Percentiles rank a stretch among this genome's conserved stretches.
Conservation (phyloP, 2,329 filamentous ascomycete genomes). For the Nigrospora osmanthi region DNA sequence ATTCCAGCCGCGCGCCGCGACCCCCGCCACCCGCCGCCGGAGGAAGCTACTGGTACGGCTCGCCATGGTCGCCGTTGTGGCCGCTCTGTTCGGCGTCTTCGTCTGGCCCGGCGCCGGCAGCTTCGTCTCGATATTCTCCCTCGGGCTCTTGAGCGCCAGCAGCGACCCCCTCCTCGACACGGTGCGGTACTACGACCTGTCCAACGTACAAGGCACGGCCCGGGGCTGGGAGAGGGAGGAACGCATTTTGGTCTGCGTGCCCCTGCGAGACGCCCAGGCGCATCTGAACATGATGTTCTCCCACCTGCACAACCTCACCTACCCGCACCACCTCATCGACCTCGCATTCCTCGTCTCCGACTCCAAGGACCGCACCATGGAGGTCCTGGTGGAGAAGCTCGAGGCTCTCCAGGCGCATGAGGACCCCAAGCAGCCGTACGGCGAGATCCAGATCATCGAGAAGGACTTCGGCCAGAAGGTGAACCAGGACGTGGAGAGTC, state of each 20-base stretch:
- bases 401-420: constrained; percentile 72
- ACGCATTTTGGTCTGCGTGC: constrained; percentile 88
- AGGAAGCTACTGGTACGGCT: constrained; percentile 66
- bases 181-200: constrained; percentile 93
- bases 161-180: constrained; percentile 81
- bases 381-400: constrained; percentile 66
- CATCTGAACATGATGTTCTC: constrained; percentile 98
- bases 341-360: constrained; percentile 95
- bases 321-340: constrained; percentile 93
- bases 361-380: constrained; percentile 84
- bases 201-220: constrained; percentile 82
- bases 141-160: constrained; percentile 60
- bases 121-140: constrained; percentile 53
- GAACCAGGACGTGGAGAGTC: constrained; percentile 93
- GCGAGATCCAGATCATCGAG: constrained; percentile 95
- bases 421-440: constrained; percentile 76
- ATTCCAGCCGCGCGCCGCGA: constrained; percentile 77
- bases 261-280: constrained; percentile 82
- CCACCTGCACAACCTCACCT: constrained; percentile 94
- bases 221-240: constrained; percentile 95
- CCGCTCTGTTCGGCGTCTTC: constrained; percentile 65
- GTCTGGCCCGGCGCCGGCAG: constrained; percentile 61
- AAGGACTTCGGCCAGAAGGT: constrained; percentile 99
- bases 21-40: constrained; percentile 62
- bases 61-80: constrained; percentile 46